Conservation (phyloP, 257 asterid species). For the Handroanthus guayacan region DNA sequence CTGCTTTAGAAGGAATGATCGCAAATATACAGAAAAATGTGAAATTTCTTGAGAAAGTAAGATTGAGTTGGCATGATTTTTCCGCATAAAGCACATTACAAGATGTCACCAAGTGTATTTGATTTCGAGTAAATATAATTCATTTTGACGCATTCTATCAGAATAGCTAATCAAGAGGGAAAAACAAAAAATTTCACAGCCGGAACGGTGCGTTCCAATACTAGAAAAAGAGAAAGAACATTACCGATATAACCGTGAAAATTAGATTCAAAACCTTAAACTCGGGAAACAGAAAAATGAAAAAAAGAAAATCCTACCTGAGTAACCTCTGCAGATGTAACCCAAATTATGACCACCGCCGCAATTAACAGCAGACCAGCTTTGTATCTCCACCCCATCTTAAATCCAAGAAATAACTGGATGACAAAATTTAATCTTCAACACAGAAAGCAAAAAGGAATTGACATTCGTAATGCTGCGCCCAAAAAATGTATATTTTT, state of each 20-base stretch:
- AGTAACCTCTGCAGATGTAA: slow-evolving; percentile 77
- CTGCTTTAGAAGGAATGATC: background rate
- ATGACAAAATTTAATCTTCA: slow-evolving; percentile 26
- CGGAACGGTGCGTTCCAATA: background rate
- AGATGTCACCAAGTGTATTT: background rate
- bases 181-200: background rate
- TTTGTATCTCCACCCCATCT: slow-evolving; percentile 73
- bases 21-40: background rate
- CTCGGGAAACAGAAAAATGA: background rate
- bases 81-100: background rate
- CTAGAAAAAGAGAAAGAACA: background rate
- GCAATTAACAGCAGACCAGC: slow-evolving; percentile 66
- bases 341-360: slow-evolving; percentile 76
- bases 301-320: slow-evolving; percentile 50
- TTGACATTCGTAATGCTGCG: slow-evolving; percentile 26
- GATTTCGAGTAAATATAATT: background rate
- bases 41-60: background rate
- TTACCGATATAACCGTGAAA: background rate
- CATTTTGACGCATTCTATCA: background rate
- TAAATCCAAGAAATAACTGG: slow-evolving; percentile 37
- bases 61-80: background rate
- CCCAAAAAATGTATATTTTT: background rate
- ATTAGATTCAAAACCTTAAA: background rate
- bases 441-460: slow-evolving; percentile 37
- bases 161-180: too few relatives aligned